These are phyloP conservation scores for Penicillium odoratum DNA, from an alignment of 495 filamentous ascomycete species.

Conservation along the genomic window DNA sequence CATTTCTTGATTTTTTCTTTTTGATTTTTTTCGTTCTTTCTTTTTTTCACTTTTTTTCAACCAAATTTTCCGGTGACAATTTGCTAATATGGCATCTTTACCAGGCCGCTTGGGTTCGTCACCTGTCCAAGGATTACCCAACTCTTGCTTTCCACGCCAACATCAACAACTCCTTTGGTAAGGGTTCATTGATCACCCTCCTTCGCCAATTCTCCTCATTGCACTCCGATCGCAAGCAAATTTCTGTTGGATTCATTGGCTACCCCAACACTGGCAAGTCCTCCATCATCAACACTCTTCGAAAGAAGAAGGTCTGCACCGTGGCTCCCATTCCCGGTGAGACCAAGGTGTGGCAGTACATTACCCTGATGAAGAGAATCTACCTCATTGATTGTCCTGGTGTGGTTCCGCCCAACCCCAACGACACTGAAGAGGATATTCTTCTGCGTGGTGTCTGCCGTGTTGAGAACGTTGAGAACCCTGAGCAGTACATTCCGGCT, in stretches of 20 bases:
- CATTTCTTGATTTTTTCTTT: conserved; percentile 51
- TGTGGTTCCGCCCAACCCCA: conserved; percentile 82
- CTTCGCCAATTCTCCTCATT: conserved; percentile 91
- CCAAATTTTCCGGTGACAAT: conserved; percentile 22
- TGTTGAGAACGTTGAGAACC: conserved; percentile 93
- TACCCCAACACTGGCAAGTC: conserved; percentile 91
- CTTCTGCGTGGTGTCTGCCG: conserved; percentile 89
- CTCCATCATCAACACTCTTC: conserved; percentile 88
- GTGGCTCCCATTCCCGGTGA: conserved; percentile 93
- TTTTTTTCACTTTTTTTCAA: background rate
- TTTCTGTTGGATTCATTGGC: conserved; percentile 84
- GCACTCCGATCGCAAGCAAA: conserved; percentile 88
- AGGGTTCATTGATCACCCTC: conserved; percentile 74
- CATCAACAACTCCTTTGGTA: conserved; percentile 90
- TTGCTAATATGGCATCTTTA: conserved; percentile 42
- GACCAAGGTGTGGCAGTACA: conserved; percentile 97
- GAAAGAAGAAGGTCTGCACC: conserved; percentile 88
- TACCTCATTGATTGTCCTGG: conserved; percentile 97
- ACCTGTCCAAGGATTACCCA: conserved; percentile 80
- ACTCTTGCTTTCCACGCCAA: conserved; percentile 91
- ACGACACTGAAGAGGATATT: conserved; percentile 82
- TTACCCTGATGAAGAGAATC: conserved; percentile 94
- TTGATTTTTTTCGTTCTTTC: background rate
- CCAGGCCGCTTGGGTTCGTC: conserved; percentile 83
- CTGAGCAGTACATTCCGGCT: conserved; percentile 90